Conservation (phyloP, 805 yeast species). For the Candida taoyuanica region DNA sequence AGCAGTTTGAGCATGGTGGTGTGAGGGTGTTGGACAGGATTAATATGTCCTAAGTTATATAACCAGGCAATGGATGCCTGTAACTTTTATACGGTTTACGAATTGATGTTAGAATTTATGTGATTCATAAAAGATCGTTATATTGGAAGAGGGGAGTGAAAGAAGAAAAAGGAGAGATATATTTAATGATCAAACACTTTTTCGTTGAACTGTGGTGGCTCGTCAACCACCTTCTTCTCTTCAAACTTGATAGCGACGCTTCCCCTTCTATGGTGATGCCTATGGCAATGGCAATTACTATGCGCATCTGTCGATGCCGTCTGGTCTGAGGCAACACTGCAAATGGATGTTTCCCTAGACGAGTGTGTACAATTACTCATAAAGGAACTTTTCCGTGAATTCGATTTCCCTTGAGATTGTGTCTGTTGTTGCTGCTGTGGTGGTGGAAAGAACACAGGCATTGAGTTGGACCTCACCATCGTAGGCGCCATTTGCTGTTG, state of each 20-base stretch:
- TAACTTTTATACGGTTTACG: neutral
- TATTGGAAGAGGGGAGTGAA: too few relatives aligned
- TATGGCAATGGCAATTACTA: conserved; percentile 15
- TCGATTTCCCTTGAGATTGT: neutral
- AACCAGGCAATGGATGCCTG: neutral
- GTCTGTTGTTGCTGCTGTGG: neutral
- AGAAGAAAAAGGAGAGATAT: too few relatives aligned
- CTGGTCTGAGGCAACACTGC: neutral
- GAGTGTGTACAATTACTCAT: conserved; percentile 16
- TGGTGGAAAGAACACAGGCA: conserved; percentile 1
- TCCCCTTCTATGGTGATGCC: conserved; percentile 29
- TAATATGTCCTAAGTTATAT: conserved; percentile 5
- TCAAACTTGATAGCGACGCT: conserved; percentile 27
- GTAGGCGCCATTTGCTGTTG: neutral
- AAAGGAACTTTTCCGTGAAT: conserved; percentile 13
- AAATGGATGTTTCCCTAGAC: conserved; percentile 2
- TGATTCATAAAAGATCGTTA: too few relatives aligned
- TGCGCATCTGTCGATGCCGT: neutral
- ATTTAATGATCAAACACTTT: conserved; percentile 3
- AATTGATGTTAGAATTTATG: neutral
- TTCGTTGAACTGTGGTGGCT: conserved; percentile 4
- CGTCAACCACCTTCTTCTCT: conserved; percentile 9
- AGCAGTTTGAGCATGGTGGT: conserved; percentile 10
- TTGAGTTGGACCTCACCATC: conserved; percentile 4
- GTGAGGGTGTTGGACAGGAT: conserved; percentile 18